Base-by-base conservation (phyloP, 306 rosid species). In the Citrullus mucosospermus region DNA sequence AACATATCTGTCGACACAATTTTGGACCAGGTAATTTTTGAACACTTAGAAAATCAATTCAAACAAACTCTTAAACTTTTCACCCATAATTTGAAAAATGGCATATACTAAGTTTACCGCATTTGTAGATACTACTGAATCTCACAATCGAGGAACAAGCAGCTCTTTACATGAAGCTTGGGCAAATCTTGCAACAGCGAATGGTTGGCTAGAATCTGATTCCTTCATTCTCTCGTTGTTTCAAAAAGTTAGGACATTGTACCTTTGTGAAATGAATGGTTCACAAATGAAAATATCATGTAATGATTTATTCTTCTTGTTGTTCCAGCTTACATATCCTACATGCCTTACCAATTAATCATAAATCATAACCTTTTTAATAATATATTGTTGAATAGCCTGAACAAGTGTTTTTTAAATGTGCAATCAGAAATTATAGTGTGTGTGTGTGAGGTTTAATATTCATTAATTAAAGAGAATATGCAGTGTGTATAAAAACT, bases 111-210 rank as follows among this genome's bases (percentile, higher is more conserved):
- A 65, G n/a, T 13, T 60, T 43, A 15, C 5, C 41, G 17, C 6
- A 53, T n/a, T 78, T 46, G 12, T 86, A 96, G 99, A 90, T 96
- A 82, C 41, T 89, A 84, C 86, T 91, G 90, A 96, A 87, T 86
- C 97, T 96, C 32, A 77, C 97, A 38, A 78, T 96, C 14, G 86
- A 96, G 73, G 97, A 96, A 83, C 99, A 92, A 88, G 85, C 77
- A 80, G 84, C 92, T 85, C 85, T 96, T 20, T 92, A 85, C 80
- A 56, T 67, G 83, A 92, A 87, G 88, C 90, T 96, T 25, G 90
- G 96, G 30, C 88, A 87, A 84, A 87, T 88, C 81, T 83, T 96
- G 84, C 91, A 90, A 76, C 91, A 91, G 65, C 85, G 89, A 81
- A 60, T 89, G 81, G 54, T 81, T 17, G 81, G 89, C 34, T 20